A percentile compares a stretch with the other conserved stretches of the same genome.
Evolutionary conservation across 1,139 yeast species (phyloP).

Genomic region (Spathaspora sp.): DNA sequence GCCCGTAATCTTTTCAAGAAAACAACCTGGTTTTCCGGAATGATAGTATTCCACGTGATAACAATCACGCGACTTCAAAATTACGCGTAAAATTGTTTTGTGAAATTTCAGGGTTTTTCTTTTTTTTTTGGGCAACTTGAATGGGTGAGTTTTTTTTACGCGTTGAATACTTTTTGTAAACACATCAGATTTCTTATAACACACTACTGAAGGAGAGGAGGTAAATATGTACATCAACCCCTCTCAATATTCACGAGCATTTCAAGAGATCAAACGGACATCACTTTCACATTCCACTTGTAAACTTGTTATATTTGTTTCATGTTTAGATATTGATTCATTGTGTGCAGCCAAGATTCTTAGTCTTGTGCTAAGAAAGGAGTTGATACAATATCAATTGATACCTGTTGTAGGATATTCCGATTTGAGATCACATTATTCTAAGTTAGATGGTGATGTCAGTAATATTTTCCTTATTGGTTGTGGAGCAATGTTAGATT

Average conservation of each 20-base stretch:
- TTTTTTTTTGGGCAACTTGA: not conserved
- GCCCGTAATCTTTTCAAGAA: conserved; percentile 32
- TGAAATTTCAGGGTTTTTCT: not conserved
- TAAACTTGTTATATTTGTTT: conserved; percentile 81
- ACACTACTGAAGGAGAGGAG: not conserved
- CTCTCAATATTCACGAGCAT: conserved; percentile 56
- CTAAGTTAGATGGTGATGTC: conserved; percentile 70
- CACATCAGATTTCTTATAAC: not conserved
- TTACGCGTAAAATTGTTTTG: not conserved
- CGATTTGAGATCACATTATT: conserved; percentile 67
- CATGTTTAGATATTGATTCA: conserved; percentile 90
- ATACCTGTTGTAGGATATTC: conserved; percentile 94
- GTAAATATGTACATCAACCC: conserved; percentile 58
- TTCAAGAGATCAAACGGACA: conserved; percentile 56
- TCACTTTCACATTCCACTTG: conserved; percentile 88
- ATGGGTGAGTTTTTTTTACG: not conserved
- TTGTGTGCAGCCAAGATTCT: conserved; percentile 84
- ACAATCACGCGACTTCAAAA: not conserved
- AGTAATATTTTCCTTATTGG: conserved; percentile 79
- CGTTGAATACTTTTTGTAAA: conserved; percentile 2
- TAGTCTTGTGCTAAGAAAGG: conserved; percentile 68
- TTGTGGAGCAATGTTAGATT: conserved; percentile 93
- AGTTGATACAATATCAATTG: conserved; percentile 81
- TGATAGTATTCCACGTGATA: not conserved
- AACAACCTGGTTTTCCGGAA: not conserved